phyloP scores from a whole-genome alignment of 768 basidiomycete species.

The Tulasnella sp. region DNA sequence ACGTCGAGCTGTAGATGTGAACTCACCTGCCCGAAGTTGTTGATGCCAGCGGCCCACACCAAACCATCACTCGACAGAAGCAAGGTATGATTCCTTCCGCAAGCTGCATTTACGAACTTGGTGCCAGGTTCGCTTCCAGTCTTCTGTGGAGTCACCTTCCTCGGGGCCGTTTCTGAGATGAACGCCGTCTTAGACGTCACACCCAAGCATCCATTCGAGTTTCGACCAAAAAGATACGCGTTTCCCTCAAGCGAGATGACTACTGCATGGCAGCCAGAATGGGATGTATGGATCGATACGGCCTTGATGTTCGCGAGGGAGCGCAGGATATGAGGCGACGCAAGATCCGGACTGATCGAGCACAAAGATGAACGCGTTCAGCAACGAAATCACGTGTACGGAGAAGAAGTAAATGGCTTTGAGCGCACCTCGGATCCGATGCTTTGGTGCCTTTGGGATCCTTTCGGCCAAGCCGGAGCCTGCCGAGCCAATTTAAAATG shows the following conservation, averaged over 20 bases:
- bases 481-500: conserved; percentile 24
- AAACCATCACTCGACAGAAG: conserved; percentile 71
- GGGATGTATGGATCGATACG: conserved; percentile 62
- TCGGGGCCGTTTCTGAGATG: conserved; percentile 67
- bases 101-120: conserved; percentile 70
- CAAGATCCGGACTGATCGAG: conserved; percentile 55
- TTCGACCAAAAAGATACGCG: conserved; percentile 87
- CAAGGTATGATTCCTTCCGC: conserved; percentile 71
- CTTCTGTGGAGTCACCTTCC: conserved; percentile 44
- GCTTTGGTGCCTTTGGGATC: conserved; percentile 39
- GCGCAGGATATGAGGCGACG: conserved; percentile 80
- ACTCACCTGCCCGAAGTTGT: conserved; percentile 68
- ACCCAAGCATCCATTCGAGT: conserved; percentile 59
- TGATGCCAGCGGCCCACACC: conserved; percentile 76
- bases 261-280: conserved; percentile 65
- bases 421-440: conserved; percentile 8
- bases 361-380: neutral
- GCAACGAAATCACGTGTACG: neutral
- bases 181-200: conserved; percentile 36
- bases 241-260: conserved; percentile 60
- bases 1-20: neutral
- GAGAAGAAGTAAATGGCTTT: neutral
- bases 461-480: conserved; percentile 68
- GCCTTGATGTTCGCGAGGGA: conserved; percentile 72
- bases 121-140: conserved; percentile 39